Percentiles rank a stretch among this genome's conserved stretches.
Conservation (phyloP, 2,329 filamentous ascomycete species). For the Tetracladium maxilliforme region DNA sequence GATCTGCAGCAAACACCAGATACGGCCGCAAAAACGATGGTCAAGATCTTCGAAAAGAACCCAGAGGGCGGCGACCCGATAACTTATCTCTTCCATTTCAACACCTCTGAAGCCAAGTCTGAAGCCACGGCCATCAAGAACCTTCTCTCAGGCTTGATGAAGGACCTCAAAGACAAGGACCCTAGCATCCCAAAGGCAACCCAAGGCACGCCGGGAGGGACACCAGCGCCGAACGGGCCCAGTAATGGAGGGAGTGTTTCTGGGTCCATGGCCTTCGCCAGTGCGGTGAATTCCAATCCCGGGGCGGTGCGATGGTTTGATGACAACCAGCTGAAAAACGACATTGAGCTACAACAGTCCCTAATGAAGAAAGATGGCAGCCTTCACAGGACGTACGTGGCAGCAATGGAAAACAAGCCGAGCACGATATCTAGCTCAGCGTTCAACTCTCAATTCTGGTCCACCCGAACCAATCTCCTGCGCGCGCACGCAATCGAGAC, state of each 20-base stretch:
- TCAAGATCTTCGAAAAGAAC: slow-evolving; percentile 75
- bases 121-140: slow-evolving; percentile 83
- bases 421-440: slow-evolving; percentile 66
- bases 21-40: slow-evolving; percentile 76
- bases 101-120: slow-evolving; percentile 51
- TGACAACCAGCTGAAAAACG: slow-evolving; percentile 59
- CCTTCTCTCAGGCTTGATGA: slow-evolving; percentile 63
- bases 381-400: slow-evolving; percentile 74
- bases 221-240: slow-evolving; percentile 1
- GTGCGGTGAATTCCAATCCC: slow-evolving; percentile 40
- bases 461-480: slow-evolving; percentile 69
- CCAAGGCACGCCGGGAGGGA: slow-evolving; percentile 9
- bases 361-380: slow-evolving; percentile 67
- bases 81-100: slow-evolving; percentile 81
- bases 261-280: slow-evolving; percentile 65
- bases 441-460: slow-evolving; percentile 92
- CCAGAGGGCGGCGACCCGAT: slow-evolving; percentile 42
- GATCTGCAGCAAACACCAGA: slow-evolving; percentile 93
- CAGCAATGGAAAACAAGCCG: slow-evolving; percentile 70
- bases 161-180: slow-evolving; percentile 46
- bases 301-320: slow-evolving; percentile 58
- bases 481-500: slow-evolving; percentile 83
- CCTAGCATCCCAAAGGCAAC: slow-evolving; percentile 32
- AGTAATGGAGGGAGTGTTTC: slow-evolving; percentile 37
- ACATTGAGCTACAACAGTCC: slow-evolving; percentile 75